phyloP scores from a whole-genome alignment of 2,329 filamentous ascomycete genomes.

The Triangularia setosa region DNA sequence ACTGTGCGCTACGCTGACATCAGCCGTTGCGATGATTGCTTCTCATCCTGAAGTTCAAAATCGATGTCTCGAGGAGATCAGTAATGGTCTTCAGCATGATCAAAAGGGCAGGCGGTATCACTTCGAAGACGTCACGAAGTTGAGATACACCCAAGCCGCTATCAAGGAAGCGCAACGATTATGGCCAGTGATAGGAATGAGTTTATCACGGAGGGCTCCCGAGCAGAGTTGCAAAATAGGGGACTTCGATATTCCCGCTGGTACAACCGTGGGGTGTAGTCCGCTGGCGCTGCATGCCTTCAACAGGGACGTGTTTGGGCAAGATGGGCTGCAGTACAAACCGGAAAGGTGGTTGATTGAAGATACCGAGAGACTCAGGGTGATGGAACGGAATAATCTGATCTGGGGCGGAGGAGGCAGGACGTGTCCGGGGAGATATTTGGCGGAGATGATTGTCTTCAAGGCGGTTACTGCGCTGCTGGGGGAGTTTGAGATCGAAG shows the following conservation, averaged over 20 bases:
- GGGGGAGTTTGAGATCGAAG: slow-evolving; percentile 42
- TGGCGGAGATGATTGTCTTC: slow-evolving; percentile 48
- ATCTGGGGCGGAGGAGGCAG: slow-evolving; percentile 50
- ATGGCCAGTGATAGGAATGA: slow-evolving; percentile 50
- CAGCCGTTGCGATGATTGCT: slow-evolving; percentile 45
- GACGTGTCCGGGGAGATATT: slow-evolving; percentile 47
- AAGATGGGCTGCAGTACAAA: slow-evolving; percentile 39
- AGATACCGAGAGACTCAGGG: slow-evolving; percentile 22
- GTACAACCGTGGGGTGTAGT: slow-evolving; percentile 49
- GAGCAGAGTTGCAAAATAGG: slow-evolving; percentile 33
- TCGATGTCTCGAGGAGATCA: neutral
- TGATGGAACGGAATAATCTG: slow-evolving; percentile 47
- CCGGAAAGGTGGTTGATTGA: slow-evolving; percentile 46
- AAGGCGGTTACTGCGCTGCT: slow-evolving; percentile 43
- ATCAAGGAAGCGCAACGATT: slow-evolving; percentile 51
- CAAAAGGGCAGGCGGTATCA: slow-evolving; percentile 25
- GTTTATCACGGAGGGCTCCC: slow-evolving; percentile 45
- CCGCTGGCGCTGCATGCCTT: slow-evolving; percentile 46
- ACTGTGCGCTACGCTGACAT: slow-evolving; percentile 49
- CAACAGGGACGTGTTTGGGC: slow-evolving; percentile 47
- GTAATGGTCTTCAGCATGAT: too few species aligned
- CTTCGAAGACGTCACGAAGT: neutral
- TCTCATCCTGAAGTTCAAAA: slow-evolving; percentile 34
- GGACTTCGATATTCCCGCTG: slow-evolving; percentile 38
- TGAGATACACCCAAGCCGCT: slow-evolving; percentile 41